Evolutionary conservation across 2,329 filamentous ascomycete genomes (phyloP).

Genomic region (Blastomyces parvus): DNA sequence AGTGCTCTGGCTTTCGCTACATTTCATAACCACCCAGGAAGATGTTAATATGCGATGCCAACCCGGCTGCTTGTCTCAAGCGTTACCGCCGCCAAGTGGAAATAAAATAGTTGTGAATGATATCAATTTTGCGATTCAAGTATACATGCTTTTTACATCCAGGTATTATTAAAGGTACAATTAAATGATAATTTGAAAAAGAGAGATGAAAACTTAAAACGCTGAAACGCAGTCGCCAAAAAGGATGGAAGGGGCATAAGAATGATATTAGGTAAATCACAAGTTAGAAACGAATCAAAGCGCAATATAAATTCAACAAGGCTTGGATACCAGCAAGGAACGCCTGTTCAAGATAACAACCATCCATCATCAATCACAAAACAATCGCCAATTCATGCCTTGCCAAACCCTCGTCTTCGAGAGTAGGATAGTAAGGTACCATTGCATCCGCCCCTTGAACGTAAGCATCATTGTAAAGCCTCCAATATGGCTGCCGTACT

Average conservation of each 20-base stretch:
- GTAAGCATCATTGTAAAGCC: conserved; percentile 94
- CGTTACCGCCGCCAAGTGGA: background rate
- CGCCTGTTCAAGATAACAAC: background rate
- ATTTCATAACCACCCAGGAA: background rate
- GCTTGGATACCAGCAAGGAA: background rate
- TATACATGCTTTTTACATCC: conserved; percentile 1
- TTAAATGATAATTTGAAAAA: background rate
- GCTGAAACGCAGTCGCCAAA: background rate
- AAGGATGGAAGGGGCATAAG: background rate
- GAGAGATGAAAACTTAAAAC: background rate
- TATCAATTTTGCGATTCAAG: background rate
- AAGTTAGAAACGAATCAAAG: conserved; percentile 4
- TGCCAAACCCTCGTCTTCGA: conserved; percentile 70
- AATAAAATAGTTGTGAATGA: background rate
- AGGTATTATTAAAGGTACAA: conserved; percentile 2
- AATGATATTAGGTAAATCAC: background rate
- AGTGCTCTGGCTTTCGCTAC: background rate
- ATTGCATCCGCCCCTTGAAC: conserved; percentile 88
- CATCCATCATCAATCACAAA: conserved; percentile 46
- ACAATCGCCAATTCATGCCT: conserved; percentile 76
- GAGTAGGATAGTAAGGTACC: conserved; percentile 87
- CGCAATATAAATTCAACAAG: background rate
- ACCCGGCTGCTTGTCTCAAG: background rate
- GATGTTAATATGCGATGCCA: background rate
- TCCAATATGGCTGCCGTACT: conserved; percentile 90